These are phyloP conservation scores for Anthracocystis setariae DNA, from an alignment of 1,284 basidiomycete genomes.

Conservation along the genomic window DNA sequence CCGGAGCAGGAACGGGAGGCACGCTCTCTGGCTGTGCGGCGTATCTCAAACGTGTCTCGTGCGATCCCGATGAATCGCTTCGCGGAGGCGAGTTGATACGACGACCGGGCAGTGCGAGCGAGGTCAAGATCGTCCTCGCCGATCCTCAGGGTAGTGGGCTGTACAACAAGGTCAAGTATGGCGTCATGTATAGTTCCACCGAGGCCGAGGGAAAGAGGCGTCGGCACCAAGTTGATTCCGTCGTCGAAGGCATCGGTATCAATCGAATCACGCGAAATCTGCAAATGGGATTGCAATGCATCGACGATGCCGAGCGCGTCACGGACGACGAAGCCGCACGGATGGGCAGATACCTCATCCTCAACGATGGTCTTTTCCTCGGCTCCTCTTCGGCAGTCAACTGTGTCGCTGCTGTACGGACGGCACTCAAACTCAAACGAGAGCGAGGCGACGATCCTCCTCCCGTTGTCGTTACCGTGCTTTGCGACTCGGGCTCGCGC, in stretches of 20 bases:
- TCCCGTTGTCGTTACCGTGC: conserved; percentile 63
- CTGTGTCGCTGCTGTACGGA: conserved; percentile 81
- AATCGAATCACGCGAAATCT: conserved; percentile 64
- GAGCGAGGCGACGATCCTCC: conserved; percentile 31
- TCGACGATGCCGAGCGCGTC: conserved; percentile 61
- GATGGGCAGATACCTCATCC: conserved; percentile 61
- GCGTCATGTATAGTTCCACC: conserved; percentile 90
- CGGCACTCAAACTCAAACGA: conserved; percentile 58
- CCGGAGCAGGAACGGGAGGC: conserved; percentile 97
- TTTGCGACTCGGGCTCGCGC: conserved; percentile 63
- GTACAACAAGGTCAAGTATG: conserved; percentile 81
- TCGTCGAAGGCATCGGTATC: conserved; percentile 76
- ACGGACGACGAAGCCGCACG: conserved; percentile 63
- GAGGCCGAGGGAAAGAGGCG: conserved; percentile 95
- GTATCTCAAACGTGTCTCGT: conserved; percentile 75
- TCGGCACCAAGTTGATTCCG: conserved; percentile 76
- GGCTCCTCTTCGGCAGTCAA: conserved; percentile 97
- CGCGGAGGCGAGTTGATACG: conserved; percentile 21
- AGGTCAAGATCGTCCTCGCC: conserved; percentile 73
- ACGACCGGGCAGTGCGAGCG: conserved; percentile 21
- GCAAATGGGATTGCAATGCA: conserved; percentile 56
- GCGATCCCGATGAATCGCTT: conserved; percentile 34
- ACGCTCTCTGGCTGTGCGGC: conserved; percentile 87
- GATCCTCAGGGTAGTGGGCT: conserved; percentile 95
- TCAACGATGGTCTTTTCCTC: conserved; percentile 86